These are phyloP conservation scores for Prunus dulcis DNA, from an alignment of 306 rosid species.

Conservation along the genomic window DNA sequence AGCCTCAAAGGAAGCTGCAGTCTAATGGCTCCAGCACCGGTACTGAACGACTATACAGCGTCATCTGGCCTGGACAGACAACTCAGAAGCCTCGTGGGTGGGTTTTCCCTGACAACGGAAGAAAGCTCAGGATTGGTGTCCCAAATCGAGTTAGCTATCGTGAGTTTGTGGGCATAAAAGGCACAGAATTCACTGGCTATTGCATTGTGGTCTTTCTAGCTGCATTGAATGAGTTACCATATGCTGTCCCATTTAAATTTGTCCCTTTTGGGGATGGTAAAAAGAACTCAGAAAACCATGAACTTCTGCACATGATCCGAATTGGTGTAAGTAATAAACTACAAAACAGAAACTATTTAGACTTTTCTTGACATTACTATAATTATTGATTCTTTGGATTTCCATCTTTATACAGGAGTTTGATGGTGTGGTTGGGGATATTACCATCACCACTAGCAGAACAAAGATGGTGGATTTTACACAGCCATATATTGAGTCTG, in stretches of 20 bases:
- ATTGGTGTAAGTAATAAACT: conserved; percentile 24
- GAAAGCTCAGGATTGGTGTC: conserved; percentile 22
- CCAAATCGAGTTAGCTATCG: conserved; percentile 11
- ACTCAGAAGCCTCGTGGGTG: conserved; percentile 28
- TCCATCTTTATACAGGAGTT: neutral
- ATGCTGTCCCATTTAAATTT: conserved; percentile 25
- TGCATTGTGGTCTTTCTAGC: conserved; percentile 38
- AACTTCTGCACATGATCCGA: conserved; percentile 22
- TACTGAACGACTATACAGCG: conserved; percentile 14
- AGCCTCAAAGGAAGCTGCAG: neutral
- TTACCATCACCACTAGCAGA: conserved; percentile 27
- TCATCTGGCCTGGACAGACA: conserved; percentile 29
- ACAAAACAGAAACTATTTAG: neutral
- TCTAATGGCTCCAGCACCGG: neutral
- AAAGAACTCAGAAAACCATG: neutral
- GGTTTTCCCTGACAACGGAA: conserved; percentile 27
- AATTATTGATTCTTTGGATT: neutral
- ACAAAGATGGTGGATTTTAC: conserved; percentile 31
- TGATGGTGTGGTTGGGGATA: conserved; percentile 23
- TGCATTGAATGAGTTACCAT: conserved; percentile 24
- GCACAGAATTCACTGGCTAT: conserved; percentile 20
- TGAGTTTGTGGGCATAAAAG: conserved; percentile 15
- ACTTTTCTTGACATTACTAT: neutral
- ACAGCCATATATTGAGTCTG: conserved; percentile 41
- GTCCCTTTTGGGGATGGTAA: conserved; percentile 32